A percentile compares a stretch with the other conserved stretches of the same genome.
phyloP scores from a whole-genome alignment of 441 rosid species.

The Populus tomentosa region DNA sequence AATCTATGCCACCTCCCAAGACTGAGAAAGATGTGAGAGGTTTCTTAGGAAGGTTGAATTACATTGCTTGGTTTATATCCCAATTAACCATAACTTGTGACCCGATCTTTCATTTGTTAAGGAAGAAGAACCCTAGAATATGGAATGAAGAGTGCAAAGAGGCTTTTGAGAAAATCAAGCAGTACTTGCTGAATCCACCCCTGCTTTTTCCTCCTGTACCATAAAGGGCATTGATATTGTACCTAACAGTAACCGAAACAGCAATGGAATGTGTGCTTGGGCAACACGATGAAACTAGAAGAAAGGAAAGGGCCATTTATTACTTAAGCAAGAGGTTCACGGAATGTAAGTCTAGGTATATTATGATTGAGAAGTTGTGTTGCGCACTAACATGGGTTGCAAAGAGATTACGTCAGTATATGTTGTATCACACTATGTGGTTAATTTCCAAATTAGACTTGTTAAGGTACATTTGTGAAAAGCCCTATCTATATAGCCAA shows the following conservation, averaged over 20 bases:
- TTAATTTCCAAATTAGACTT: too few relatives aligned
- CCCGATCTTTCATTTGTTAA: neutral
- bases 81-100: neutral
- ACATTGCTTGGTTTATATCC: neutral
- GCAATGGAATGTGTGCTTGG: neutral
- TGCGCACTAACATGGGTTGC: neutral
- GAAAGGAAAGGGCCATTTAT: neutral
- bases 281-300: neutral
- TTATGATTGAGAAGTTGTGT: neutral
- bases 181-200: neutral
- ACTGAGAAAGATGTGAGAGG: neutral
- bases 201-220: neutral
- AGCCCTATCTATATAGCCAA: neutral
- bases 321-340: neutral
- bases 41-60: neutral
- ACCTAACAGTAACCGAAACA: neutral
- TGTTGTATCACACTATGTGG: neutral
- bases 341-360: neutral
- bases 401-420: too few relatives aligned
- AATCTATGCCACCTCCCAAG: neutral
- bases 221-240: neutral
- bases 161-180: neutral
- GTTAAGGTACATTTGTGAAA: neutral
- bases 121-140: neutral
- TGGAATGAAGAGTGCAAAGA: neutral